These are phyloP conservation scores for Setaria italica DNA, from an alignment of 202 grass and related monocot genomes.

Conservation along the genomic window DNA sequence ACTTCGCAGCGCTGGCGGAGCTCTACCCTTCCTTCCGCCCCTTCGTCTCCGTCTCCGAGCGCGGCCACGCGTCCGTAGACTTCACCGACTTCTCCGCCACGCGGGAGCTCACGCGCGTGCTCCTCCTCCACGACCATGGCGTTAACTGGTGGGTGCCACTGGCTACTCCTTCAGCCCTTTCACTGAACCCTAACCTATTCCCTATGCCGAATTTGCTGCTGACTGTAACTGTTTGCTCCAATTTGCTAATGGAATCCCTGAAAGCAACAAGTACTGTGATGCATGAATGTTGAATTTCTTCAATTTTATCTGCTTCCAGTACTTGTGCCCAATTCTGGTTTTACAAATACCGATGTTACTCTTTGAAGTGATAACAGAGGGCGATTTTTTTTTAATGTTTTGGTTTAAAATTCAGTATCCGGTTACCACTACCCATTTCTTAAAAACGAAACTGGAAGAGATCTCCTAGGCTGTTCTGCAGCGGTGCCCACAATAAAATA, in stretches of 20 bases:
- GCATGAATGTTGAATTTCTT: background rate
- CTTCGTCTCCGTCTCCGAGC: slow-evolving; percentile 59
- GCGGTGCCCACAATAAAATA: background rate
- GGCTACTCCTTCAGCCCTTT: background rate
- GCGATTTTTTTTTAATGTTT: too few relatives aligned
- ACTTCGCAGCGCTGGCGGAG: slow-evolving; percentile 75
- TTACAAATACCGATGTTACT: background rate
- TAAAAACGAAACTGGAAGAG: background rate
- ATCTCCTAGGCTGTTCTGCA: background rate
- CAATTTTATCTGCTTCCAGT: background rate
- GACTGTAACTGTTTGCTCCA: background rate
- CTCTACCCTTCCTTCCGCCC: slow-evolving; percentile 84
- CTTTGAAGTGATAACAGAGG: too few relatives aligned
- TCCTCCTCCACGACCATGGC: slow-evolving; percentile 91
- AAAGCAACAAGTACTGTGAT: background rate
- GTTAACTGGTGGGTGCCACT: slow-evolving; percentile 65
- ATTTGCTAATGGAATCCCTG: background rate
- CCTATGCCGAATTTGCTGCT: background rate
- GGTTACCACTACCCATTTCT: background rate
- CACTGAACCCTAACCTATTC: slow-evolving; percentile 22
- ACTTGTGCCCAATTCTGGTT: background rate
- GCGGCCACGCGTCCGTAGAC: slow-evolving; percentile 69
- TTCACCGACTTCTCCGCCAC: slow-evolving; percentile 88
- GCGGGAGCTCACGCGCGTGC: slow-evolving; percentile 91
- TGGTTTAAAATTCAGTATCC: too few relatives aligned